A percentile compares a stretch with the other conserved stretches of the same genome.
Evolutionary conservation across 768 basidiomycete species (phyloP).

Genomic region (Lyophyllum semitale): DNA sequence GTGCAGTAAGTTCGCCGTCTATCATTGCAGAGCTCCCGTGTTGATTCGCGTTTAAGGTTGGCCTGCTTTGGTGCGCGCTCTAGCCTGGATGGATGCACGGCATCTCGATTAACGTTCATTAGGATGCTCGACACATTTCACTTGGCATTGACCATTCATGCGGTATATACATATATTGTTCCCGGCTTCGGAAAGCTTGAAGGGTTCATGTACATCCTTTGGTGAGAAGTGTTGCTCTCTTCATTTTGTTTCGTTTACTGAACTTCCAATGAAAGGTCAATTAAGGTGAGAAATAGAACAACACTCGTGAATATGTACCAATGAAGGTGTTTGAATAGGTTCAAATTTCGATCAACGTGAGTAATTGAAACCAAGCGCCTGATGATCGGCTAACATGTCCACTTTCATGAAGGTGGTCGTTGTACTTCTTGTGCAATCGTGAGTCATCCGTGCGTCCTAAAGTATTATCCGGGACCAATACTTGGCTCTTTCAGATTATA

Average conservation of each 20-base stretch:
- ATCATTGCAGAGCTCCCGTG: neutral
- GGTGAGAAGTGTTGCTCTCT: neutral
- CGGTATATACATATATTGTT: slow-evolving; percentile 29
- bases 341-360: slow-evolving; percentile 43
- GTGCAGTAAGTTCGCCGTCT: slow-evolving; percentile 27
- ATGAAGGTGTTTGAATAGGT: slow-evolving; percentile 28
- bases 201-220: slow-evolving; percentile 14
- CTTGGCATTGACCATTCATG: slow-evolving; percentile 27
- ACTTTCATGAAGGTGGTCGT: slow-evolving; percentile 34
- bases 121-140: slow-evolving; percentile 30
- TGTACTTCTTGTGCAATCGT: slow-evolving; percentile 46
- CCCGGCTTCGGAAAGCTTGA: slow-evolving; percentile 23
- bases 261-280: slow-evolving; percentile 18
- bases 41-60: slow-evolving; percentile 24
- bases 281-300: slow-evolving; percentile 19
- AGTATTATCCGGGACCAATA: neutral
- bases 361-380: slow-evolving; percentile 10
- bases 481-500: slow-evolving; percentile 34
- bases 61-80: slow-evolving; percentile 30
- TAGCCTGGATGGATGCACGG: neutral
- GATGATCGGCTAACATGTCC: neutral
- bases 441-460: slow-evolving; percentile 13
- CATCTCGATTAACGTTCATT: neutral
- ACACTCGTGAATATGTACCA: neutral
- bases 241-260: neutral